phyloP scores from a whole-genome alignment of 495 filamentous ascomycete species.

The Patellaria atrata region DNA sequence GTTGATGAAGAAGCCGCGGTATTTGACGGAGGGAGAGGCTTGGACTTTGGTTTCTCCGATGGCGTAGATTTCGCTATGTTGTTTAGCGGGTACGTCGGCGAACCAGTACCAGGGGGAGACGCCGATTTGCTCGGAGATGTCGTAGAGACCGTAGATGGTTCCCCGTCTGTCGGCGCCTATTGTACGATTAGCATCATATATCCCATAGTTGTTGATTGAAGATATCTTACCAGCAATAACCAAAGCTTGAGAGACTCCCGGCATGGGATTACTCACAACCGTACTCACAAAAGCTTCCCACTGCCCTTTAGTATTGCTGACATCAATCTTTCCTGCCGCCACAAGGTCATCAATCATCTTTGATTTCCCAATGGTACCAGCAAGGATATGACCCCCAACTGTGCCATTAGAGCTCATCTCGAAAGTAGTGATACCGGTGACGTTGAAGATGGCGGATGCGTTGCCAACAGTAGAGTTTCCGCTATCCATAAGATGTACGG shows the following conservation, averaged over 20 bases:
- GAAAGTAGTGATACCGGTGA: slow-evolving; percentile 28
- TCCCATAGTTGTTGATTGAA: neutral
- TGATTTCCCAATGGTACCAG: slow-evolving; percentile 53
- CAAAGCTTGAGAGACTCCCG: slow-evolving; percentile 42
- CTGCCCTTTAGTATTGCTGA: slow-evolving; percentile 38
- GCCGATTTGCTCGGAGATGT: slow-evolving; percentile 61
- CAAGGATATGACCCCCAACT: slow-evolving; percentile 41
- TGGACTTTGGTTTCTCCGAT: slow-evolving; percentile 38
- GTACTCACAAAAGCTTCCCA: slow-evolving; percentile 57
- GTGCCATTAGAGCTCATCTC: slow-evolving; percentile 3
- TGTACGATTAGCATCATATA: neutral
- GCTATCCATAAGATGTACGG: slow-evolving; percentile 36
- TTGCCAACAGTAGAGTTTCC: slow-evolving; percentile 22
- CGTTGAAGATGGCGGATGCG: slow-evolving; percentile 26
- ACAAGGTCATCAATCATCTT: slow-evolving; percentile 43
- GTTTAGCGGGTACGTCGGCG: slow-evolving; percentile 49
- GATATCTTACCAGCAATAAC: slow-evolving; percentile 41
- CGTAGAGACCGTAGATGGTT: slow-evolving; percentile 60
- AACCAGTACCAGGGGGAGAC: slow-evolving; percentile 68
- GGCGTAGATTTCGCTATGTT: slow-evolving; percentile 41
- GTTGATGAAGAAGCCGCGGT: slow-evolving; percentile 67
- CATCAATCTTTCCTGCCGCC: slow-evolving; percentile 39
- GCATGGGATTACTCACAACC: slow-evolving; percentile 43
- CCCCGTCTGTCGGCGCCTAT: slow-evolving; percentile 48
- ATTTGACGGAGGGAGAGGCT: slow-evolving; percentile 51